Percentiles rank a stretch among this genome's conserved stretches.
Conservation (phyloP, 768 basidiomycete species). For the Aureoboletus auriporus region DNA sequence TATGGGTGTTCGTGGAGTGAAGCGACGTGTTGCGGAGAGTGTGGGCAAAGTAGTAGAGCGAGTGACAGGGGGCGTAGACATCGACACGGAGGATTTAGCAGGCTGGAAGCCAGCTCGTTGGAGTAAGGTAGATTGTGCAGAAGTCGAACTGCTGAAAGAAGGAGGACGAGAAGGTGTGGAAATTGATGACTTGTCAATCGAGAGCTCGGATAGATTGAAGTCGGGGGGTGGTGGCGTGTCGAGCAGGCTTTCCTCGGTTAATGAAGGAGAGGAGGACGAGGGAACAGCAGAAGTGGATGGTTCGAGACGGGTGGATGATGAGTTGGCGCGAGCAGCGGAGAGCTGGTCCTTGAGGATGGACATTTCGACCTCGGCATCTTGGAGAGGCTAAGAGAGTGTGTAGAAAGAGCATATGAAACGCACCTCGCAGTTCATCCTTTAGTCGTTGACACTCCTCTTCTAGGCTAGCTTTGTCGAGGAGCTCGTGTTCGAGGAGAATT, state of each 20-base stretch:
- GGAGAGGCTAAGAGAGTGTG: slow-evolving; percentile 1
- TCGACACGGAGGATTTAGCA: slow-evolving; percentile 36
- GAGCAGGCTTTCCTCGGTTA: slow-evolving; percentile 53
- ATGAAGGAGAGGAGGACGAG: slow-evolving; percentile 33
- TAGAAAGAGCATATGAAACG: slow-evolving; percentile 31
- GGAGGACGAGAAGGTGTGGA: slow-evolving; percentile 32
- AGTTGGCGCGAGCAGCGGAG: slow-evolving; percentile 33
- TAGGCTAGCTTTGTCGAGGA: slow-evolving; percentile 83
- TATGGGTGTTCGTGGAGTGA: slow-evolving; percentile 42
- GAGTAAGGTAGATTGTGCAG: slow-evolving; percentile 45
- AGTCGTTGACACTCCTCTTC: slow-evolving; percentile 90
- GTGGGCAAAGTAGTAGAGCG: slow-evolving; percentile 59
- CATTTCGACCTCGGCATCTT: slow-evolving; percentile 85
- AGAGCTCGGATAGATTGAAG: slow-evolving; percentile 56
- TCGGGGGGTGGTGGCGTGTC: slow-evolving; percentile 57
- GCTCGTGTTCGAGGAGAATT: slow-evolving; percentile 93
- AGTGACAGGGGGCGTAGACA: slow-evolving; percentile 46
- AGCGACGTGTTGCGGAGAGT: slow-evolving; percentile 43
- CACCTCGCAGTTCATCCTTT: slow-evolving; percentile 92
- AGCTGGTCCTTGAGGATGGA: slow-evolving; percentile 79
- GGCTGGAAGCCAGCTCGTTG: slow-evolving; percentile 50
- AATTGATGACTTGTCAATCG: slow-evolving; percentile 39
- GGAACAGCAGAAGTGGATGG: slow-evolving; percentile 24
- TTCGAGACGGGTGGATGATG: slow-evolving; percentile 25
- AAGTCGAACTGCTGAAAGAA: slow-evolving; percentile 26